Conservation (phyloP, 2,329 filamentous ascomycete species). For the Magnaporthiopsis rhizophila region DNA sequence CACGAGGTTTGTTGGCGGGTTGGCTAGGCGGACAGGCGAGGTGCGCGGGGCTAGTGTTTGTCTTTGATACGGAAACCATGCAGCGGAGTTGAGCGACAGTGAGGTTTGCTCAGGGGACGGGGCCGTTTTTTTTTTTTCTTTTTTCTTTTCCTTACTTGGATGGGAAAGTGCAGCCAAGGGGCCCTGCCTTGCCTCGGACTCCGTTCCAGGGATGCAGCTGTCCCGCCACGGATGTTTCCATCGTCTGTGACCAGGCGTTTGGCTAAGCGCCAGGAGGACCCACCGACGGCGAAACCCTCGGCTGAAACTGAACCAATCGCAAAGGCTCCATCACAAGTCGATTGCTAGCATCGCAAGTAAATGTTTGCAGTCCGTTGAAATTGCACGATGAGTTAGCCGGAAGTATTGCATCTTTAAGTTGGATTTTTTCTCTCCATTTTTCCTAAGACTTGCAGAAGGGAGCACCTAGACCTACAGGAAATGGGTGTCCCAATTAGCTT, state of each 20-base stretch:
- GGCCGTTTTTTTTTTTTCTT: neutral
- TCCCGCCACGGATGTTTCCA: neutral
- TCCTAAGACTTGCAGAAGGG: too few species aligned
- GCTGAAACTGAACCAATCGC: neutral
- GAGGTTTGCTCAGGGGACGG: neutral
- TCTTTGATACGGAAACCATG: neutral
- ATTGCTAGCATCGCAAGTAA: too few species aligned
- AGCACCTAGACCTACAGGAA: too few species aligned
- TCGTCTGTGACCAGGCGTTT: neutral
- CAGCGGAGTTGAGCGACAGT: neutral
- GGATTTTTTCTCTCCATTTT: too few species aligned
- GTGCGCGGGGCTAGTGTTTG: neutral
- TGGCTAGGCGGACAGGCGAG: neutral
- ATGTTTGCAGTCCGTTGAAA: too few species aligned
- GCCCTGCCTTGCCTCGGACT: neutral
- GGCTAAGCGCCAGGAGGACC: neutral
- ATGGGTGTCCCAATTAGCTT: too few species aligned
- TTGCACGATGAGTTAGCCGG: too few species aligned
- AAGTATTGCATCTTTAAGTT: too few species aligned
- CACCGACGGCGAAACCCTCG: neutral
- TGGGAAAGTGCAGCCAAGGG: neutral
- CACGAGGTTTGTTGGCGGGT: neutral
- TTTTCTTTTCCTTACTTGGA: neutral
- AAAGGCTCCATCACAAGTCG: too few species aligned
- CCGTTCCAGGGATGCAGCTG: neutral